Conservation (phyloP, 2,329 filamentous ascomycete genomes). For the Tolypocladium capitatum region DNA sequence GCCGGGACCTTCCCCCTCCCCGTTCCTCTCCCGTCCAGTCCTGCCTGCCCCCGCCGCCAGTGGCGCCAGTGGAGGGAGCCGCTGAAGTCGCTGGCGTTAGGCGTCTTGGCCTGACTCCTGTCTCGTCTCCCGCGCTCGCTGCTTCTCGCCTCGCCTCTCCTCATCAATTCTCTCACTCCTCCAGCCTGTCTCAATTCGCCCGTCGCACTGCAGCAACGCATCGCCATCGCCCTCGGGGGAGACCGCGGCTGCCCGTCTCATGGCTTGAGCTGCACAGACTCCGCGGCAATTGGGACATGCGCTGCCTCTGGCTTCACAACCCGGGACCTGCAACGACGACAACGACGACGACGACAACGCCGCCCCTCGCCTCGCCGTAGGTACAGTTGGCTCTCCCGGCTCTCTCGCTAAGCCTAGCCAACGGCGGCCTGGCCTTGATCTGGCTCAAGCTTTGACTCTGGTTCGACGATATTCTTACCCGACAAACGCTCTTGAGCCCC, state of each 20-base stretch:
- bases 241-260: constrained; percentile 15
- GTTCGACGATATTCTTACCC: not conserved
- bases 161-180: not conserved
- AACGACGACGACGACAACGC: constrained; percentile 3
- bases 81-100: not conserved
- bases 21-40: not conserved
- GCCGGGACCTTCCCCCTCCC: not conserved
- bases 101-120: not conserved
- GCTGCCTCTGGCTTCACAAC: constrained; percentile 20
- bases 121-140: not conserved
- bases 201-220: not conserved
- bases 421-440: not conserved
- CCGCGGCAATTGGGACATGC: constrained; percentile 26
- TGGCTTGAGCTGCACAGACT: constrained; percentile 20
- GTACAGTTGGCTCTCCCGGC: not conserved
- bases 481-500: not conserved
- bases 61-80: not conserved
- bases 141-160: not conserved
- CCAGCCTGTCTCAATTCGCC: not conserved
- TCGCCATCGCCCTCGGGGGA: constrained; percentile 5
- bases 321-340: constrained; percentile 12
- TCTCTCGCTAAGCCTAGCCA: not conserved
- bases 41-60: not conserved
- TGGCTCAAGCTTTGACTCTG: not conserved
- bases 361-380: constrained; percentile 4